Evolutionary conservation across 75 land plant species (phyloP), one percentile per base, ranked within the genome.

Genomic region (Cunninghamia lanceolata): DNA sequence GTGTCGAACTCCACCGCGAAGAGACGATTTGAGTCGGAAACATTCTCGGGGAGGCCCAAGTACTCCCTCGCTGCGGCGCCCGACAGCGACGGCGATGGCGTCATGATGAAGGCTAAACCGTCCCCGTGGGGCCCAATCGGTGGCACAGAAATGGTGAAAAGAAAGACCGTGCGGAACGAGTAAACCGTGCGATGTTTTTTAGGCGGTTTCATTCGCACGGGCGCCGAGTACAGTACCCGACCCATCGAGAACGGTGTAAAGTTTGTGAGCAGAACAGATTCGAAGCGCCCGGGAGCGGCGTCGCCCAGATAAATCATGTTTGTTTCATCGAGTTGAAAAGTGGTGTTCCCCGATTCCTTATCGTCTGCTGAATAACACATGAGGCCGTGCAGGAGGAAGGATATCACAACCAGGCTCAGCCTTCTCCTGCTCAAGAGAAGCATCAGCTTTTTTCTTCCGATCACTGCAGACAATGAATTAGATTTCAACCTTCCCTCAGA

Each of bases 1-100:
- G 94, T 91, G 83, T 93, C 94, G 35, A 92, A 92, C 86, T 94
- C 95, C 5, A 94, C 95, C 3, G 89, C 92, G 75, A 94, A 89
- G 1, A 94, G 21, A 39, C 88, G 92, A 82, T 93, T 92, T 4
- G 70, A 50, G 10, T 10, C 38, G 46, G 89, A 84, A 5, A 88
- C 91, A 38, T 82, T 66, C 53, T 56, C 46, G 82, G 54, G 34
- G 6, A 92, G 66, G 85, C 93, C 93, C 2, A 92, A 81, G 38
- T 85, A 92, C 87, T 90, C 86, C 16, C 85, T 87, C 6, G 91
- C 86, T 6, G 78, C 83, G 50, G 91, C 83, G 1, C 81, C 83
- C 35, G 46, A 5, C 9, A 88, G 34, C 4, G 87, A 84, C 38
- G 82, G 66, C 2, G 81, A 9, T 11, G 85, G 76, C 6, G 91